Base-by-base conservation (phyloP, 2,329 filamentous ascomycete genomes). In the Lanzia echinophila region DNA sequence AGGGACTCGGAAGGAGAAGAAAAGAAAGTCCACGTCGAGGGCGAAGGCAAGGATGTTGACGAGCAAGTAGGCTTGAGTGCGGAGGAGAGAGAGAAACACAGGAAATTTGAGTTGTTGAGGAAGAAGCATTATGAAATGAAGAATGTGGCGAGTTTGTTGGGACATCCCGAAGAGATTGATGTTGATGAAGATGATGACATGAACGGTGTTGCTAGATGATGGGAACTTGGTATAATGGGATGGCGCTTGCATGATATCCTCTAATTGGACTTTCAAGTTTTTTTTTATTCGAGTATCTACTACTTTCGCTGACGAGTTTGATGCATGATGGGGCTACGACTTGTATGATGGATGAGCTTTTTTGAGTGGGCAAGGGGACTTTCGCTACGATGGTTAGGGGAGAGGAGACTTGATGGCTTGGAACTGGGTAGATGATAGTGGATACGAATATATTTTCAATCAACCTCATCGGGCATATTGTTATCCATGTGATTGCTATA, bases 61-160 rank as follows among this genome's bases (percentile, higher is more conserved):
- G 75, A 74, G 68, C 77, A 77, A 71, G 68, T 73, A 20, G 79
- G 79, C 34, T 70, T 84, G 65, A 81, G 74, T 55, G 72, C 79
- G 41, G 90, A 96, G 70, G 91, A 95, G 69, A 77, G 77, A 58
- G 90, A 94, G 75, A 96, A 97, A 77, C 94, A 99, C 72, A 82
- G 80, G 67, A 83, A 87, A 68, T 99, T 99, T 70, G 91, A 96
- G 74, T 79, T 88, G 73, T 79, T 90, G 76, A 82, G 94, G 67
- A 96, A 94, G 83, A 92, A 85, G 75, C 94, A 99, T 72, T 99
- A 99, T 72, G 94, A 99, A 78, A 99, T 99, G 94, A 90, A 83
- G 73, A 87, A 94, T 67, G 90, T 96, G 55, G 95, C 94, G 65
- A 82, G 85, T 66, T 73, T 97, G 50, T 80, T 99, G 60, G 91